These are phyloP conservation scores for Saccharomycopsis sp. DNA, from an alignment of 805 yeast species.

Conservation along the genomic window DNA sequence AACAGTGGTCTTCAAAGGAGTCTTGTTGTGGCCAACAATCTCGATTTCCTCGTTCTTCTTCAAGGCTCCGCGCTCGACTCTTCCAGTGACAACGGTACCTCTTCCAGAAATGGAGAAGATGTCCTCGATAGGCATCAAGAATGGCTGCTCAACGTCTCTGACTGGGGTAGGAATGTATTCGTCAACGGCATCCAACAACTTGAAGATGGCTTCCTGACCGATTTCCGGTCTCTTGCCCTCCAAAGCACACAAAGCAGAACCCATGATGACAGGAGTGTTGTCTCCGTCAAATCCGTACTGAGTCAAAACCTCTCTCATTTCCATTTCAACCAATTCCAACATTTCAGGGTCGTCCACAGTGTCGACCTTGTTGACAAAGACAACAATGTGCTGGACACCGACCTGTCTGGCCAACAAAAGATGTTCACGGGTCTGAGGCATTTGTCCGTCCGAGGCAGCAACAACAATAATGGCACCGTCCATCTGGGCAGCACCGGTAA, in stretches of 20 bases:
- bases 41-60: constrained; percentile 98
- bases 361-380: constrained; percentile 96
- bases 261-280: constrained; percentile 95
- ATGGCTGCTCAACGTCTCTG: constrained; percentile 94
- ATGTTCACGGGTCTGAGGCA: constrained; percentile 99
- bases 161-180: constrained; percentile 92
- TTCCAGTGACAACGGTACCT: constrained; percentile 98
- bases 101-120: constrained; percentile 98
- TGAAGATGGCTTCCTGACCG: constrained; percentile 77
- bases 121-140: constrained; percentile 95
- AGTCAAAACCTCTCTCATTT: constrained; percentile 92
- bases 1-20: constrained; percentile 86
- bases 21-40: constrained; percentile 85
- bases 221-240: constrained; percentile 85
- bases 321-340: constrained; percentile 99
- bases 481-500: constrained; percentile 99
- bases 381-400: constrained; percentile 97
- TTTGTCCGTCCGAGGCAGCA: constrained; percentile 98
- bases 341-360: constrained; percentile 97
- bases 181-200: constrained; percentile 88
- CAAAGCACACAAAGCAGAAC: constrained; percentile 95
- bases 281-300: constrained; percentile 98
- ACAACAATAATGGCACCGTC: constrained; percentile 99
- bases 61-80: constrained; percentile 96
- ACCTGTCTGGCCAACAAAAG: constrained; percentile 97